Base-by-base conservation (phyloP, 192 early-diverging fungal genomes). In the Coemansia sp. region DNA sequence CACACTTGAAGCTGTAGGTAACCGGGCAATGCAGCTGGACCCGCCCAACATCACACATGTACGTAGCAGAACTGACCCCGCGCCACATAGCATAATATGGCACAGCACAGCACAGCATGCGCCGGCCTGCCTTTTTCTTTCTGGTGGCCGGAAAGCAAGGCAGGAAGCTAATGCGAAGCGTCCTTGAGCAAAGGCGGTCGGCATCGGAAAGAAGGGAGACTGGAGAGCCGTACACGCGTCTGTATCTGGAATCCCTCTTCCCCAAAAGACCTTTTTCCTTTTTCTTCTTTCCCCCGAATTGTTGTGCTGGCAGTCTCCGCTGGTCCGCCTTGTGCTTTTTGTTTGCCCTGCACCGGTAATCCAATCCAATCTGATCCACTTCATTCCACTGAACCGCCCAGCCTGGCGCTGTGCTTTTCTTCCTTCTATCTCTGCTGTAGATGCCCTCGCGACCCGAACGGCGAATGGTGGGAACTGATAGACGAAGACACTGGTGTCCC, bases 401-500 rank as follows among this genome's bases (percentile, higher is more conserved):
- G 32, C 4, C 32, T 32, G 32, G 32, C 20, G 17, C 22, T 48
- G 5, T 17, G 43, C 41, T 17, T 19, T 48, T 63, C 44, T 46
- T 9, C 61, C 32, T 63, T 41, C 62, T 9, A 42, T 39, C 48
- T 17, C 14, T 54, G 20, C 53, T 45, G 62, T 79, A 94, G 92
- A 32, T 85, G 88, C 49, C 87, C 87, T 22, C 87, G 77, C 66
- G 87, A 92, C 74, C 89, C 87, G 20, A 85, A 86, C 51, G 88
- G 88, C 72, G 97, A 99, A 71, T 99, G 95, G 94, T 99, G 97
- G 97, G 95, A 99, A 85, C 88, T 96, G 37, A 90, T 88, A 69
- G 95, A 97, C 76, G 91, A 96, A 41, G 77, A 90, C 43, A 86
- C 90, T 44, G 88, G 93, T 53, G 74, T 93, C 55, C 94, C 94